phyloP scores from a whole-genome alignment of 78 protist genomes.

The Polysphondylium violaceum region DNA sequence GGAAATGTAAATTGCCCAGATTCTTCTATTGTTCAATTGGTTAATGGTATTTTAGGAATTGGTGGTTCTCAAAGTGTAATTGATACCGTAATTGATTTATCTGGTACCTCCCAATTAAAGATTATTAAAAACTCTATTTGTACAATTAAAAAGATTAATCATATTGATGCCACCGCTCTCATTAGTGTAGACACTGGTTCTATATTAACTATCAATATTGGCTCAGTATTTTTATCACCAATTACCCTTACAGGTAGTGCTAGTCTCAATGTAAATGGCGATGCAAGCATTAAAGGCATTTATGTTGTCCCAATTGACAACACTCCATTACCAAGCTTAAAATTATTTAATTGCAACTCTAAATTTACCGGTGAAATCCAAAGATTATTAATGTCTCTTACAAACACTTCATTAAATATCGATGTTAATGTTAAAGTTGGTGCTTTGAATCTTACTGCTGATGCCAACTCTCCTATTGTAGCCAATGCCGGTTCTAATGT shows the following conservation, averaged over 20 bases:
- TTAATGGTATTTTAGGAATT: background rate
- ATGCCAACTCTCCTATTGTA: background rate
- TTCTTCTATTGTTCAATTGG: too few relatives aligned
- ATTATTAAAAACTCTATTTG: background rate
- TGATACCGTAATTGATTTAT: background rate
- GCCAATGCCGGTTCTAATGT: background rate
- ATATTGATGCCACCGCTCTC: too few relatives aligned
- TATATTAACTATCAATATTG: conserved; percentile 1
- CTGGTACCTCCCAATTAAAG: background rate
- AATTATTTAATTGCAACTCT: background rate
- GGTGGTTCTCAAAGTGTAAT: conserved; percentile 7
- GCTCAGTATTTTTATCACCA: background rate
- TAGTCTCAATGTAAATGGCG: background rate
- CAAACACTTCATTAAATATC: background rate
- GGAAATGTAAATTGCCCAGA: too few relatives aligned
- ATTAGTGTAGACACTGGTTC: background rate
- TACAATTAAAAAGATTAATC: background rate
- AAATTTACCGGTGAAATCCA: background rate
- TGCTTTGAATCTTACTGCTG: background rate
- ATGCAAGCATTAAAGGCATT: background rate
- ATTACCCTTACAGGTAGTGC: conserved; percentile 8
- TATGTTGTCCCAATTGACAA: background rate
- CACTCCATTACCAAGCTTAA: background rate
- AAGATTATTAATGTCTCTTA: too few relatives aligned
- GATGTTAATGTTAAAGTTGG: background rate